Conservation (phyloP, 306 rosid species). For the Ammopiptanthus mongolicus region DNA sequence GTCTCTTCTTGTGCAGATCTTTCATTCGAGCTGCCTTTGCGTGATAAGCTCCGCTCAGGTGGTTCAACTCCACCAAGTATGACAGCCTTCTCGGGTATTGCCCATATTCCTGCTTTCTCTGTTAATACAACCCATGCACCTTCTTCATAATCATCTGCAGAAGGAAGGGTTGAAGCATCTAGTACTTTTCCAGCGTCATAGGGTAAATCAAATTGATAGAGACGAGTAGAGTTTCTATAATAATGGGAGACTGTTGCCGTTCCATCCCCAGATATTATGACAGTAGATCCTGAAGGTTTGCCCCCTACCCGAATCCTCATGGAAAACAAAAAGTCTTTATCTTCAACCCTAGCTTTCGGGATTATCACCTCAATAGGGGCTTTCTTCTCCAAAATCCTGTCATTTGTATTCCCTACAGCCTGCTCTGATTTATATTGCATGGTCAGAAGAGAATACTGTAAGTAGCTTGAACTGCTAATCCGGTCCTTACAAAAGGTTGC, state of each 20-base stretch:
- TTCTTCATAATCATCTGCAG: constrained; percentile 74
- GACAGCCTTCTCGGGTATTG: constrained; percentile 96
- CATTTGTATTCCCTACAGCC: constrained; percentile 35
- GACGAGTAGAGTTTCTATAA: constrained; percentile 57
- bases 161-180: constrained; percentile 91
- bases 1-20: constrained; percentile 80
- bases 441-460: constrained; percentile 85
- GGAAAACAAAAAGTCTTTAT: constrained; percentile 77
- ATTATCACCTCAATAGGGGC: constrained; percentile 87
- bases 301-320: constrained; percentile 93
- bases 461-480: constrained; percentile 84
- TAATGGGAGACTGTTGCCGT: constrained; percentile 91
- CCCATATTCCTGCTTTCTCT: constrained; percentile 98
- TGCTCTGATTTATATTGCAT: constrained; percentile 80
- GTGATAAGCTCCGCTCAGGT: constrained; percentile 94
- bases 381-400: constrained; percentile 76
- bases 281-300: constrained; percentile 78
- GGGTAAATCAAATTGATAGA: constrained; percentile 93
- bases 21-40: constrained; percentile 94
- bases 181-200: constrained; percentile 96
- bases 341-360: constrained; percentile 91
- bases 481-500: constrained; percentile 88
- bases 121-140: constrained; percentile 96
- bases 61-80: constrained; percentile 95
- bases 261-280: constrained; percentile 90